A percentile compares a stretch with the other conserved stretches of the same genome.
Conservation (phyloP, 768 basidiomycete species). For the Coprinopsis cinerea region DNA sequence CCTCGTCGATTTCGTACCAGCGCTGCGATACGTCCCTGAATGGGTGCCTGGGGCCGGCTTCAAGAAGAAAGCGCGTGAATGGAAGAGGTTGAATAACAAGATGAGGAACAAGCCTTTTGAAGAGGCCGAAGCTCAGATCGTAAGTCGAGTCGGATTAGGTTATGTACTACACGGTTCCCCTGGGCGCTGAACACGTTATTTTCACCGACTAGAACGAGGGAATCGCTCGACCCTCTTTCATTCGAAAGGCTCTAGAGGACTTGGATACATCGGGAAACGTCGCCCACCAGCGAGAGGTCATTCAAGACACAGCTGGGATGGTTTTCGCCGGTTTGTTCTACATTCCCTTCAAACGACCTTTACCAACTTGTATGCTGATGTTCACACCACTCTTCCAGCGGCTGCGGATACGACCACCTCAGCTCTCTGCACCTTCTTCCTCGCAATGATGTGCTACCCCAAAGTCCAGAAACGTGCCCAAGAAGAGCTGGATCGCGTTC, state of each 20-base stretch:
- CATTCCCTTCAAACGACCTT: slow-evolving; percentile 15
- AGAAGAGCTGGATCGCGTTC: slow-evolving; percentile 35
- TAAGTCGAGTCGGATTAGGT: slow-evolving; percentile 12
- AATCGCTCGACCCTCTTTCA: background rate
- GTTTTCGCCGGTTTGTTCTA: slow-evolving; percentile 23
- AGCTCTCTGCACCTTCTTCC: slow-evolving; percentile 10
- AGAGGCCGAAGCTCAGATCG: slow-evolving; percentile 3
- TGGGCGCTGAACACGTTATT: no score
- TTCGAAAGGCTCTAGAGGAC: background rate
- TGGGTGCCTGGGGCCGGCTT: slow-evolving; percentile 61
- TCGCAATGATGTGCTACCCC: slow-evolving; percentile 32
- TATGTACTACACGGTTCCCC: slow-evolving; percentile 30
- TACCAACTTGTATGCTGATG: background rate
- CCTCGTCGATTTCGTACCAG: slow-evolving; percentile 38
- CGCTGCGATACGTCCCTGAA: slow-evolving; percentile 39
- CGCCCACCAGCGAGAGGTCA: background rate
- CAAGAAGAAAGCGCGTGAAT: slow-evolving; percentile 38
- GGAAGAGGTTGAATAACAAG: slow-evolving; percentile 34
- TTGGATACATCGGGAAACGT: background rate
- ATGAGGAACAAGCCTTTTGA: slow-evolving; percentile 33
- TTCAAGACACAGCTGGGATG: background rate
- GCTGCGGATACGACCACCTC: slow-evolving; percentile 9
- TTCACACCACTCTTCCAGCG: slow-evolving; percentile 2
- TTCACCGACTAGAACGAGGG: background rate
- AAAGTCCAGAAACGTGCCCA: slow-evolving; percentile 37